phyloP scores from a whole-genome alignment of 495 filamentous ascomycete genomes.

The Podospora fimiseda region DNA sequence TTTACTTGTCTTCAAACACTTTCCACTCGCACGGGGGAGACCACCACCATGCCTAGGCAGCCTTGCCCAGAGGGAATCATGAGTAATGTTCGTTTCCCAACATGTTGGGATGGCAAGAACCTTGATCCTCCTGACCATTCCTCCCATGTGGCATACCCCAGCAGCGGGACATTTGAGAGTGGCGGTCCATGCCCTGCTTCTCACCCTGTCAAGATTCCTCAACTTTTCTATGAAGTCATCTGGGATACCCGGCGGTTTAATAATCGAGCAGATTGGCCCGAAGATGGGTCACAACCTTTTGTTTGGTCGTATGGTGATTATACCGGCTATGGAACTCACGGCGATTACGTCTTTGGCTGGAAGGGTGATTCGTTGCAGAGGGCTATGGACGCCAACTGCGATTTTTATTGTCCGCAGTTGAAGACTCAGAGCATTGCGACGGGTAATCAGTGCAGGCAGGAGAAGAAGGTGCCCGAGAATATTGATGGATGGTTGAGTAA shows the following conservation, averaged over 20 bases:
- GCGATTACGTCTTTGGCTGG: conserved; percentile 40
- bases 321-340: conserved; percentile 37
- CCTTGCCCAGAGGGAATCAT: conserved; percentile 36
- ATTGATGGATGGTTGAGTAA: conserved; percentile 29
- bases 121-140: conserved; percentile 33
- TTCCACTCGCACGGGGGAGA: conserved; percentile 30
- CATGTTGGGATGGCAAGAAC: conserved; percentile 29
- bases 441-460: conserved; percentile 30
- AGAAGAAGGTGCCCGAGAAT: conserved; percentile 28
- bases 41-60: conserved; percentile 26
- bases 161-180: conserved; percentile 26
- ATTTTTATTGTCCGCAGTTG: background rate
- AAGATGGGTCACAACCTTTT: conserved; percentile 41
- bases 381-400: conserved; percentile 35
- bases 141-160: conserved; percentile 35
- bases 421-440: conserved; percentile 21
- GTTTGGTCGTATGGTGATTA: conserved; percentile 41
- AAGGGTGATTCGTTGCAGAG: conserved; percentile 34
- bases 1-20: conserved; percentile 33
- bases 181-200: conserved; percentile 26
- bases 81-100: conserved; percentile 33
- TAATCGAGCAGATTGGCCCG: conserved; percentile 33
- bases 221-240: conserved; percentile 39
- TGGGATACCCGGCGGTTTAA: conserved; percentile 36
- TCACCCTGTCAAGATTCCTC: conserved; percentile 32